Evolutionary conservation across 140 eudicot genomes (phyloP).

Genomic region (Anethum foeniculum): DNA sequence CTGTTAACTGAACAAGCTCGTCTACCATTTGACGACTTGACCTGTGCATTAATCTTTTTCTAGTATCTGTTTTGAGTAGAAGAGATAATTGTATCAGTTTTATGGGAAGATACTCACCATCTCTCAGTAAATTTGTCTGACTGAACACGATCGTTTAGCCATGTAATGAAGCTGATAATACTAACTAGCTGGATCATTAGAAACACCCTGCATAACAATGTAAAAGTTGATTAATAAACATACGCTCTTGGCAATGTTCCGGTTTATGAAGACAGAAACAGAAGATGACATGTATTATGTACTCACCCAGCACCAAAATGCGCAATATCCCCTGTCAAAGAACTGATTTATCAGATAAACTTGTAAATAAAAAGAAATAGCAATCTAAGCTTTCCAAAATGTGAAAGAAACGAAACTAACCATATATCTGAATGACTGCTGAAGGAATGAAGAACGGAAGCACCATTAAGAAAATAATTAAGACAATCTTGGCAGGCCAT

Average conservation of each 20-base stretch:
- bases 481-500: slow-evolving; percentile 56
- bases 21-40: not conserved
- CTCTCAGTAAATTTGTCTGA: slow-evolving; percentile 63
- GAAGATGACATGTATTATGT: not conserved
- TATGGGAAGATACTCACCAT: slow-evolving; percentile 37
- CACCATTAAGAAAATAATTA: slow-evolving; percentile 35
- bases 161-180: slow-evolving; percentile 66
- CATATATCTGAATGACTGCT: slow-evolving; percentile 42
- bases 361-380: not conserved
- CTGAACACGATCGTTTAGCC: slow-evolving; percentile 64
- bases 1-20: not conserved
- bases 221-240: not conserved
- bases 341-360: slow-evolving; percentile 14
- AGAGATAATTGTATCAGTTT: not conserved
- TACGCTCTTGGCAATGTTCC: not conserved
- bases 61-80: not conserved
- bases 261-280: not conserved
- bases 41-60: not conserved
- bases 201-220: slow-evolving; percentile 53
- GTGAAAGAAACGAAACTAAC: slow-evolving; percentile 28
- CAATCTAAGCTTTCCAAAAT: not conserved
- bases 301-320: slow-evolving; percentile 77
- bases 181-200: slow-evolving; percentile 70
- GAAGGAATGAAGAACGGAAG: slow-evolving; percentile 49
- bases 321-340: slow-evolving; percentile 52